A percentile compares a stretch with the other conserved stretches of the same genome.
These are phyloP conservation scores for Pezicula rhizophila DNA, from an alignment of 2,329 filamentous ascomycete species.

Conservation along the genomic window DNA sequence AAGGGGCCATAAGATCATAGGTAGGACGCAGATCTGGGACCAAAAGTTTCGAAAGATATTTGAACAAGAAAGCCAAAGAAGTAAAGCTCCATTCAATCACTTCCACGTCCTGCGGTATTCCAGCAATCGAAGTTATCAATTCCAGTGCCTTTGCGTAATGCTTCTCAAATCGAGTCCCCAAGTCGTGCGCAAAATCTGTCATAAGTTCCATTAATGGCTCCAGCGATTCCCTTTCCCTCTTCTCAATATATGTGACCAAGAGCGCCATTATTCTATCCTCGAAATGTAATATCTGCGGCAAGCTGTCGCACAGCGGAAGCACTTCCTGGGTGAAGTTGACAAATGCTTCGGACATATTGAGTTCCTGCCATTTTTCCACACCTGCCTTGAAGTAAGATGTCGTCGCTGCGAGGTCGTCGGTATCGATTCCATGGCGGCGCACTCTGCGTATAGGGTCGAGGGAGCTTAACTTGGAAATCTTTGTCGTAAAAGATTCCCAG, in stretches of 20 bases:
- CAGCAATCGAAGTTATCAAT: slow-evolving; percentile 72
- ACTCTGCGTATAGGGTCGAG: slow-evolving; percentile 89
- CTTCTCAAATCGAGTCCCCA: slow-evolving; percentile 81
- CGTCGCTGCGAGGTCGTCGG: slow-evolving; percentile 66
- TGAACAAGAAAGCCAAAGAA: slow-evolving; percentile 91
- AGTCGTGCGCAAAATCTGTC: slow-evolving; percentile 88
- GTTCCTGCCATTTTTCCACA: slow-evolving; percentile 82
- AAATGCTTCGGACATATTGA: slow-evolving; percentile 83
- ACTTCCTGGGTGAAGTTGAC: slow-evolving; percentile 70
- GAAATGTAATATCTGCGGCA: slow-evolving; percentile 88
- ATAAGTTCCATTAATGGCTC: slow-evolving; percentile 85
- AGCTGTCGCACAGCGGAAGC: slow-evolving; percentile 74
- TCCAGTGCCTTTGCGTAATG: slow-evolving; percentile 73
- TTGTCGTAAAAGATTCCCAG: slow-evolving; percentile 86
- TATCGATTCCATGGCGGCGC: slow-evolving; percentile 76
- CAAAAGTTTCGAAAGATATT: slow-evolving; percentile 84
- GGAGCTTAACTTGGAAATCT: slow-evolving; percentile 81
- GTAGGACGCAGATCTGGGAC: slow-evolving; percentile 81
- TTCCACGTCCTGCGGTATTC: slow-evolving; percentile 69
- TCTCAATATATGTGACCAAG: slow-evolving; percentile 69
- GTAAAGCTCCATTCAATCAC: slow-evolving; percentile 98
- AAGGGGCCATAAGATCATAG: slow-evolving; percentile 73
- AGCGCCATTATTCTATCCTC: slow-evolving; percentile 77
- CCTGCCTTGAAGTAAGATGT: slow-evolving; percentile 85
- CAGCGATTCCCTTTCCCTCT: slow-evolving; percentile 70